Percentiles rank a stretch among this genome's conserved stretches.
phyloP scores from a whole-genome alignment of 768 basidiomycete species.

The Daedalea quercina region DNA sequence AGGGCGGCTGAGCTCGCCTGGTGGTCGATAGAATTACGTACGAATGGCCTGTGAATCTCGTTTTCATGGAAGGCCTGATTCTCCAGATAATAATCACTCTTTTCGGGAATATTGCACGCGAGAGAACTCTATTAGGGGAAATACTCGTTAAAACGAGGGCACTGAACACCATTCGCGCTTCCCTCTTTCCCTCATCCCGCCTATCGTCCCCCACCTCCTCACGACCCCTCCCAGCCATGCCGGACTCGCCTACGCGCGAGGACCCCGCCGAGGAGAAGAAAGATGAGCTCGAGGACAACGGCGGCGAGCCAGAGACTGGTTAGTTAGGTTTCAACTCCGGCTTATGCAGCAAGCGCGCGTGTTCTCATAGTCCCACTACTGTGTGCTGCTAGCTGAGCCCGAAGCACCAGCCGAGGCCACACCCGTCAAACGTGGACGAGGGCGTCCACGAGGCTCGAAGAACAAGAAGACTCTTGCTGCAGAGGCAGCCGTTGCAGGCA shows the following conservation, averaged over 20 bases:
- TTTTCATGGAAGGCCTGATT: conserved; percentile 17
- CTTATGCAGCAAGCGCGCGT: conserved; percentile 18
- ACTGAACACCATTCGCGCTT: conserved; percentile 59
- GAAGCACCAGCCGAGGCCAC: conserved; percentile 30
- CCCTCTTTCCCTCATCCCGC: conserved; percentile 35
- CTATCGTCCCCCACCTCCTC: conserved; percentile 21
- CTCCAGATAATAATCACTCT: conserved; percentile 40
- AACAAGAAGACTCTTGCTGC: conserved; percentile 46
- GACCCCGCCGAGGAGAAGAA: conserved; percentile 44
- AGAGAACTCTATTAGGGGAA: conserved; percentile 65
- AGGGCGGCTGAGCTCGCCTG: conserved; percentile 4
- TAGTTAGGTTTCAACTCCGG: conserved; percentile 20
- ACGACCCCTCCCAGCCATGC: conserved; percentile 38
- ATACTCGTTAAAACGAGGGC: conserved; percentile 74
- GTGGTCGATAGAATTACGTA: conserved; percentile 42
- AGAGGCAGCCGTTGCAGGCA: conserved; percentile 21
- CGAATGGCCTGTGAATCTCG: conserved; percentile 19
- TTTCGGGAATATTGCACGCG: conserved; percentile 55
- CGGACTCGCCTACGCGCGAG: conserved; percentile 52
- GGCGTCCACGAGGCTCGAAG: conserved; percentile 88
- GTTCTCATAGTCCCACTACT: conserved; percentile 22
- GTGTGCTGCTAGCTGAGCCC: conserved; percentile 9
- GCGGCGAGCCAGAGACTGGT: conserved; percentile 27
- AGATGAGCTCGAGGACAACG: conserved; percentile 53
- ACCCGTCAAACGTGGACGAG: conserved; percentile 71